Base-by-base conservation (phyloP, 2,329 filamentous ascomycete species). In the Aureobasidium vineae region DNA sequence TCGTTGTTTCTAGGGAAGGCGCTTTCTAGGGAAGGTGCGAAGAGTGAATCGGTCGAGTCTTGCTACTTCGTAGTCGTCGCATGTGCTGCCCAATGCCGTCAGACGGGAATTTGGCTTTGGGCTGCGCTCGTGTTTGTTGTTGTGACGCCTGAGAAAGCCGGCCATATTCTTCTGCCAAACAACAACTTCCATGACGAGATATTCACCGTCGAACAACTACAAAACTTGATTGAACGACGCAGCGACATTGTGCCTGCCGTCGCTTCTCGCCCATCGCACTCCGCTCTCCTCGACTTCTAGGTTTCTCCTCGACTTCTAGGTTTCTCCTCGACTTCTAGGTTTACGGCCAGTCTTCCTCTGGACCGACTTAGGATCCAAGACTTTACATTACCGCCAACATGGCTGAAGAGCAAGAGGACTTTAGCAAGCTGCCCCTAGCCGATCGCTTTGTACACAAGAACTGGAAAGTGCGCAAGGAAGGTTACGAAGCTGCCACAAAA, bases 391-490 rank as follows among this genome's bases (percentile, higher is more conserved):
- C 69, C 68, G 57, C 69, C 68, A 74, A 66, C 72, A 96, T 96
- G 91, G 90, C 89, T 67, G 92, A 96, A 71, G 81, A 84, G 76
- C 90, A 94, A 78, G 90, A 93, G 75, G 91, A 96, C 77, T 94
- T 89, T 77, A 89, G 87, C 79, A 86, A 89, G 70, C 81, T 96
- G 69, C 90, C 92, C 50, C 79, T 96, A 66, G 82, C 87, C 52
- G 92, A 96, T 70, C 87, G 91, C 75, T 96, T 93, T 79, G 82
- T 85, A 65, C 92, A 96, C 82, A 96, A 96, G 90, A 86, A 90
- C 74, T 99, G 95, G 95, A 99, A 99, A 84, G 93, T 96, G 49
- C 87, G 95, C 74, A 99, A 99, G 80, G 88, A 87, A 75, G 95
- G 88, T 63, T 99, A 98, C 76, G 95, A 99, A 83, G 92, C 95